These are phyloP conservation scores for Cryomyces minteri DNA, from an alignment of 495 filamentous ascomycete species.

Conservation along the genomic window DNA sequence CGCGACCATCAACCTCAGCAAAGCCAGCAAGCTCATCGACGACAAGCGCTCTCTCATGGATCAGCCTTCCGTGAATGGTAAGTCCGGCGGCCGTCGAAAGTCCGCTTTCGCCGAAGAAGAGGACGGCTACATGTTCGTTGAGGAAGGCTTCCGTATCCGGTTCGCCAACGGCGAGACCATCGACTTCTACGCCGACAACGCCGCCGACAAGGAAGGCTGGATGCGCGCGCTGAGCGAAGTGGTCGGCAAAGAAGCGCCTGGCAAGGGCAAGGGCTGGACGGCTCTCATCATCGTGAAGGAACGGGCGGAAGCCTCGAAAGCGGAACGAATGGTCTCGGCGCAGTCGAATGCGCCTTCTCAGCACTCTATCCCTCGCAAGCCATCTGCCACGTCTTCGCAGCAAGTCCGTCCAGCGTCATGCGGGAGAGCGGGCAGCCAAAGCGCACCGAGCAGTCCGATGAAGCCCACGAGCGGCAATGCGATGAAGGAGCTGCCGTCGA, in stretches of 20 bases:
- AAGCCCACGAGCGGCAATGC: not conserved
- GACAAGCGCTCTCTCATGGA: constrained; percentile 70
- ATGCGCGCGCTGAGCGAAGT: constrained; percentile 78
- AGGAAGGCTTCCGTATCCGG: constrained; percentile 95
- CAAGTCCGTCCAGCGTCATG: constrained; percentile 6
- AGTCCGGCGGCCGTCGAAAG: constrained; percentile 62
- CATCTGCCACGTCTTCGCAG: constrained; percentile 9
- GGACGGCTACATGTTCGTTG: constrained; percentile 98
- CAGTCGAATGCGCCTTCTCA: not conserved
- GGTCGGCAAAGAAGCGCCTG: constrained; percentile 45
- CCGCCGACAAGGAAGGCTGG: constrained; percentile 77
- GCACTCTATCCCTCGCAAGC: not conserved
- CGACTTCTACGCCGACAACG: constrained; percentile 90
- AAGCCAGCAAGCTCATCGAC: constrained; percentile 87
- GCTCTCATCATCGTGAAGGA: constrained; percentile 53
- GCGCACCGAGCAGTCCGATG: constrained; percentile 10
- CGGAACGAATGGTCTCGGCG: not conserved
- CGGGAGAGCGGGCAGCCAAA: constrained; percentile 1
- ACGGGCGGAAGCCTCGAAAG: constrained; percentile 7
- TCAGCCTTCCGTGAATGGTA: constrained; percentile 28
- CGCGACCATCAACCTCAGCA: constrained; percentile 89
- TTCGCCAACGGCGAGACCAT: constrained; percentile 97
- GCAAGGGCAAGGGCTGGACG: constrained; percentile 46
- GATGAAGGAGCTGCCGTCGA: too few species aligned
- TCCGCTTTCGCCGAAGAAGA: constrained; percentile 96